These are phyloP conservation scores for Taphrina betulina DNA, from an alignment of 1,139 yeast genomes.

Conservation along the genomic window DNA sequence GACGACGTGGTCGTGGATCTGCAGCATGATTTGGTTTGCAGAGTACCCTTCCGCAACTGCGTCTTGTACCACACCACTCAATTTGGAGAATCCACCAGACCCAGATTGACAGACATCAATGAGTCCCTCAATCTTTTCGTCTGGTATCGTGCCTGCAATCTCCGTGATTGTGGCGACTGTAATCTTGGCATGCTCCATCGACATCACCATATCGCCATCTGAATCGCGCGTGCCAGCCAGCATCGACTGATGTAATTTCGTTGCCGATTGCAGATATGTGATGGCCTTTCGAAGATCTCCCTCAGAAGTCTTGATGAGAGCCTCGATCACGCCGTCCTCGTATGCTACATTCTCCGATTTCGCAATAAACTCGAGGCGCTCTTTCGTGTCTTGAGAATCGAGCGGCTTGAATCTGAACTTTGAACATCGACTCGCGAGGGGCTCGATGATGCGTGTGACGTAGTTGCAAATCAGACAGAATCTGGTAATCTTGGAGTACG, in stretches of 20 bases:
- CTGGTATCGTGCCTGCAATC: constrained; percentile 82
- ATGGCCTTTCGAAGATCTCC: constrained; percentile 96
- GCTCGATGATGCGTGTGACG: constrained; percentile 93
- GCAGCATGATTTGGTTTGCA: constrained; percentile 73
- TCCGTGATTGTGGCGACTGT: constrained; percentile 58
- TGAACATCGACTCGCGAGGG: constrained; percentile 92
- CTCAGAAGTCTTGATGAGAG: constrained; percentile 64
- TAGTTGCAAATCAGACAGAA: constrained; percentile 93
- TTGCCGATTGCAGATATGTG: constrained; percentile 83
- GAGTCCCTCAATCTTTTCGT: constrained; percentile 51
- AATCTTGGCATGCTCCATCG: constrained; percentile 42
- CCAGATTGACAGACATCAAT: constrained; percentile 45
- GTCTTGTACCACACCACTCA: constrained; percentile 55
- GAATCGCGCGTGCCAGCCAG: constrained; percentile 40
- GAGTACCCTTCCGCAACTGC: constrained; percentile 80
- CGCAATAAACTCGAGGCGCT: constrained; percentile 63
- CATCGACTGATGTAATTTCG: constrained; percentile 53
- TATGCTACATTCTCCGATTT: constrained; percentile 51
- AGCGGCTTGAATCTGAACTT: constrained; percentile 85
- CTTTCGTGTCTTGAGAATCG: constrained; percentile 67
- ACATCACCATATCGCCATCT: constrained; percentile 43
- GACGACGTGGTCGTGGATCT: constrained; percentile 72
- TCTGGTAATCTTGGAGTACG: constrained; percentile 83
- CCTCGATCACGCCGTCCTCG: constrained; percentile 56
- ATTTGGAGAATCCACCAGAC: constrained; percentile 38